phyloP scores from a whole-genome alignment of 2,329 filamentous ascomycete species.

The Magnaporthales sp. region DNA sequence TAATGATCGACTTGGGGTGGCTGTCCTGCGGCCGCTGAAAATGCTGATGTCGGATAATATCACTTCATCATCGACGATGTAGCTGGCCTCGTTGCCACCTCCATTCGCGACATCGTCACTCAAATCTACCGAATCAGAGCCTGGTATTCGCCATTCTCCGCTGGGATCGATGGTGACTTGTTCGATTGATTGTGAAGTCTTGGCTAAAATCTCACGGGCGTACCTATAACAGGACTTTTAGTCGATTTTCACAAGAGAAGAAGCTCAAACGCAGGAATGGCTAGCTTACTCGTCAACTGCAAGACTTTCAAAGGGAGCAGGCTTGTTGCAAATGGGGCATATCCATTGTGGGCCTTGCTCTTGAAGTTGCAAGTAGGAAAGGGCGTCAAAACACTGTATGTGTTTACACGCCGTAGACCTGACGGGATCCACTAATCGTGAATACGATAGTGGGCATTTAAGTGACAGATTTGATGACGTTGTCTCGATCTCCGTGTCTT shows the following conservation, averaged over 20 bases:
- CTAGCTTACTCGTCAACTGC: conserved; percentile 73
- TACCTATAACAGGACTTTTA: conserved; percentile 44
- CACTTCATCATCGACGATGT: conserved; percentile 37
- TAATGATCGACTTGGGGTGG: conserved; percentile 24
- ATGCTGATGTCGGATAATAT: conserved; percentile 35
- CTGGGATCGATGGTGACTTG: conserved; percentile 87
- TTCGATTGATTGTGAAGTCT: conserved; percentile 62
- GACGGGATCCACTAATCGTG: conserved; percentile 71
- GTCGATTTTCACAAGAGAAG: background rate
- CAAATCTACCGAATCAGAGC: conserved; percentile 20
- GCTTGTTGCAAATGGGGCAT: conserved; percentile 89
- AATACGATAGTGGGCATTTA: conserved; percentile 85
- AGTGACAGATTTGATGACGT: conserved; percentile 84
- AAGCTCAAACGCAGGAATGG: background rate
- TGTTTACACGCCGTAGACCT: conserved; percentile 75
- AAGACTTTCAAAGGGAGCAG: conserved; percentile 69
- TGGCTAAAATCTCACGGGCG: conserved; percentile 75
- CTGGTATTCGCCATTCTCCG: conserved; percentile 59
- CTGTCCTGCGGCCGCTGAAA: conserved; percentile 22
- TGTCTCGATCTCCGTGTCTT: conserved; percentile 82
- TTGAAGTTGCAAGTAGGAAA: conserved; percentile 85
- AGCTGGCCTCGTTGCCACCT: conserved; percentile 12
- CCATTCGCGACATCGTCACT: conserved; percentile 13
- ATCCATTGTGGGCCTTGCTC: conserved; percentile 95
- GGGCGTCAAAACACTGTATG: conserved; percentile 90